These are phyloP conservation scores for Fusarium nematophilum DNA, from an alignment of 2,329 filamentous ascomycete genomes.

Conservation along the genomic window DNA sequence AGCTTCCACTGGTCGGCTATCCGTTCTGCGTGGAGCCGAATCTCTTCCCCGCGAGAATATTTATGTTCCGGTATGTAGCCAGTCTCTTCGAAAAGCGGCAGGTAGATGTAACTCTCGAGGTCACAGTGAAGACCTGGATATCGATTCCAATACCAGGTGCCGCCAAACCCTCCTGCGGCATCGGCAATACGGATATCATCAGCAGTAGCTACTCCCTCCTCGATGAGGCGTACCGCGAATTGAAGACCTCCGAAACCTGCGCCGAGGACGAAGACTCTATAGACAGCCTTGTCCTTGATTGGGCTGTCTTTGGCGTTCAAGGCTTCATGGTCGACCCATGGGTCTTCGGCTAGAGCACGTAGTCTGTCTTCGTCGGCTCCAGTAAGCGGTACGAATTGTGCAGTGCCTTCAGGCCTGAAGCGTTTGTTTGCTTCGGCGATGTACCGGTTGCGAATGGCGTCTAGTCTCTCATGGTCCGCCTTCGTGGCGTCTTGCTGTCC, in stretches of 20 bases:
- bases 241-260: neutral
- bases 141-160: constrained; percentile 22
- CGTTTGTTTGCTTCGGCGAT: constrained; percentile 2
- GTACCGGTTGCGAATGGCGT: neutral
- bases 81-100: constrained; percentile 10
- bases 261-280: neutral
- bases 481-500: neutral
- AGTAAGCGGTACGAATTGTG: constrained; percentile 4
- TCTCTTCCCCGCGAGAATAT: constrained; percentile 1
- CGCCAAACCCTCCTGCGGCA: constrained; percentile 4
- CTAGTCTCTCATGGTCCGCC: neutral
- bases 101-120: constrained; percentile 15
- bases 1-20: neutral
- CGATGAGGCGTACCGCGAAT: neutral
- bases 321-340: constrained; percentile 2
- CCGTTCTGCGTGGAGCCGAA: constrained; percentile 1
- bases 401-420: constrained; percentile 1
- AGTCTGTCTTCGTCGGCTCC: neutral
- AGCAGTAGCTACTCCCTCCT: neutral
- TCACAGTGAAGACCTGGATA: constrained; percentile 17
- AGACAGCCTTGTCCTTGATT: neutral
- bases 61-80: constrained; percentile 2
- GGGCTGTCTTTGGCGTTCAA: neutral
- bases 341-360: neutral
- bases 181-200: constrained; percentile 4